Conservation (phyloP, 2,329 filamentous ascomycete genomes). For the Penicillium crustosum region DNA sequence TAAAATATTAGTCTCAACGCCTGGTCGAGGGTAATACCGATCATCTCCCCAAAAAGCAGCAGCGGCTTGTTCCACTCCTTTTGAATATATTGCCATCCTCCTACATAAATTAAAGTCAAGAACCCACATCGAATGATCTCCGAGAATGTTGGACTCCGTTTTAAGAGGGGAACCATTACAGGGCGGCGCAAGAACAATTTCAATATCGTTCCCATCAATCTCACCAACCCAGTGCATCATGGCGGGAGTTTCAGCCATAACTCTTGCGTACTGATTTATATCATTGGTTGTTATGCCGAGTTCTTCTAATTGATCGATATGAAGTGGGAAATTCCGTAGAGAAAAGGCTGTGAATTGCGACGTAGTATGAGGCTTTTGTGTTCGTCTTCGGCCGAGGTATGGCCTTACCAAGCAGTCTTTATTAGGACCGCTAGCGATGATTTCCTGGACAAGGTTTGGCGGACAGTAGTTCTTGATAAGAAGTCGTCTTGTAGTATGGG, state of each 20-base stretch:
- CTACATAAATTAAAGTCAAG: not conserved
- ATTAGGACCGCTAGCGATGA: conserved; percentile 36
- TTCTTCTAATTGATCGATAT: conserved; percentile 20
- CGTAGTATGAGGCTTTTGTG: not conserved
- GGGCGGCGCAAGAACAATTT: not conserved
- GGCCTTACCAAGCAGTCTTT: conserved; percentile 53
- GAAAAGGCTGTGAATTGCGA: conserved; percentile 26
- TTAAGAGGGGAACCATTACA: not conserved
- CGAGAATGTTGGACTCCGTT: not conserved
- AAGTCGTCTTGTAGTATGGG: conserved; percentile 23
- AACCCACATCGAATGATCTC: not conserved
- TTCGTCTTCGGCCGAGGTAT: conserved; percentile 48
- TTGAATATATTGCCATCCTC: not conserved
- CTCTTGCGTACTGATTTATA: not conserved
- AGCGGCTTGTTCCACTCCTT: not conserved
- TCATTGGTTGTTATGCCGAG: not conserved
- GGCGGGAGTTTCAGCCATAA: not conserved
- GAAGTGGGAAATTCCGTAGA: conserved; percentile 40
- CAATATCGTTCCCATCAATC: not conserved
- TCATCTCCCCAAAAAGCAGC: not conserved
- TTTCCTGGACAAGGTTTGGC: conserved; percentile 18
- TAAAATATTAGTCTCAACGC: conserved; percentile 23
- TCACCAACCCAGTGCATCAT: not conserved
- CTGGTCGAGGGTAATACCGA: conserved; percentile 49
- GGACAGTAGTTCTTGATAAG: conserved; percentile 40